Percentiles rank a stretch among this genome's conserved stretches.
Evolutionary conservation across 352 stramenopile genomes (phyloP).

Genomic region (Pythium dissimile): DNA sequence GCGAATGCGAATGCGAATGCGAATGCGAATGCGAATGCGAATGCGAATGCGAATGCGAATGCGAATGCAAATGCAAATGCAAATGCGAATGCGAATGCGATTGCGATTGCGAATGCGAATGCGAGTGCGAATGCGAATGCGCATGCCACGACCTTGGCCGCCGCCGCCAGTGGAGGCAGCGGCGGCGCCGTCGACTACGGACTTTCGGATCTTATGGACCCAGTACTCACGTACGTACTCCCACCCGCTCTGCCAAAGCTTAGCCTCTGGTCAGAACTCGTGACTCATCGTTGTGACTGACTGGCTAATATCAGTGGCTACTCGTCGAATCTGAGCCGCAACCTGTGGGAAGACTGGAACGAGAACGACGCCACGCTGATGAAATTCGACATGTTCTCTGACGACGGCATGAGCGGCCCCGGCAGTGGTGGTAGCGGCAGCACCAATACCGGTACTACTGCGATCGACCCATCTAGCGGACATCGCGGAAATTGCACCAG

Average conservation of each 20-base stretch:
- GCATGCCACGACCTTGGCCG: too few species aligned
- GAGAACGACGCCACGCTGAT: conserved; percentile 64
- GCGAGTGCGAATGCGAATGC: too few species aligned
- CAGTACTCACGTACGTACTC: conserved; percentile 56
- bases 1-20: too few species aligned
- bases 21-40: too few species aligned
- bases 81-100: too few species aligned
- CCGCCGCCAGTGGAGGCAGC: neutral
- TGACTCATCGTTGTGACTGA: neutral
- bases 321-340: conserved; percentile 77
- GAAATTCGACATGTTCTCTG: conserved; percentile 68
- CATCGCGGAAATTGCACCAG: too few species aligned
- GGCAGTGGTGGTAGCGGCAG: neutral
- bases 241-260: neutral
- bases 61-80: too few species aligned
- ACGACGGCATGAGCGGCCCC: conserved; percentile 5
- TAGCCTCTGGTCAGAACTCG: neutral
- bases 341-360: conserved; percentile 89
- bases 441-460: neutral
- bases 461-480: too few species aligned
- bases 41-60: too few species aligned
- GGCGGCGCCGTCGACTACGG: conserved; percentile 25
- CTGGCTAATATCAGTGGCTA: too few species aligned
- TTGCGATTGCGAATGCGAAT: too few species aligned
- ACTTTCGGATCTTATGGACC: conserved; percentile 61